A percentile compares a stretch with the other conserved stretches of the same genome.
Conservation (phyloP, 2,329 filamentous ascomycete species). For the Blastomyces parvus region DNA sequence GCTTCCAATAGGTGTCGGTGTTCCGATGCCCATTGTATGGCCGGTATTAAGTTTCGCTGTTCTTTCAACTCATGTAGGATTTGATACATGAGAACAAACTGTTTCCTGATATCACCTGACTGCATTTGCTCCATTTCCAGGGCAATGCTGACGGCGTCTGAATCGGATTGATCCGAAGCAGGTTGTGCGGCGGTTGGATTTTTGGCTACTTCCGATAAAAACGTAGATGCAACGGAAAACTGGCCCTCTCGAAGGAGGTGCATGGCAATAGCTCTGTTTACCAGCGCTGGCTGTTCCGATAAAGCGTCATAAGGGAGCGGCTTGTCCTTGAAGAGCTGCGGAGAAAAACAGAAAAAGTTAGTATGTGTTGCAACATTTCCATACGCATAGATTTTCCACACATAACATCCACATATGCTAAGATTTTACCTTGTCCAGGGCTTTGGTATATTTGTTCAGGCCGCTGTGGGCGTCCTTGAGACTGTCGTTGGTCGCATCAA, state of each 20-base stretch:
- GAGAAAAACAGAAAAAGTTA: slow-evolving; percentile 4
- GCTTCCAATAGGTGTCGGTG: slow-evolving; percentile 64
- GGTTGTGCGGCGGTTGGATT: slow-evolving; percentile 34
- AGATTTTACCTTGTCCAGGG: slow-evolving; percentile 62
- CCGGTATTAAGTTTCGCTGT: slow-evolving; percentile 62
- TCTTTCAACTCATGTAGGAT: slow-evolving; percentile 71
- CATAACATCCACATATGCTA: background rate
- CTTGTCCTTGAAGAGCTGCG: slow-evolving; percentile 56
- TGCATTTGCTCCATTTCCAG: slow-evolving; percentile 50
- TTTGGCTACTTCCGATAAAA: slow-evolving; percentile 60
- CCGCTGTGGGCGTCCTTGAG: slow-evolving; percentile 75
- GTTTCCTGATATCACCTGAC: slow-evolving; percentile 60
- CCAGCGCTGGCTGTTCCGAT: slow-evolving; percentile 61
- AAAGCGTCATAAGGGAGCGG: slow-evolving; percentile 70
- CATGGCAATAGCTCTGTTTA: slow-evolving; percentile 93
- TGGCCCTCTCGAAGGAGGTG: slow-evolving; percentile 90
- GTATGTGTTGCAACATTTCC: background rate
- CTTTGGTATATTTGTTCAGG: slow-evolving; percentile 74
- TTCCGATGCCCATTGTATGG: slow-evolving; percentile 73
- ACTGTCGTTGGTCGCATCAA: slow-evolving; percentile 70
- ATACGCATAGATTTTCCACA: background rate
- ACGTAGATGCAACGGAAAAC: slow-evolving; percentile 77
- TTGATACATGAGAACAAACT: slow-evolving; percentile 83
- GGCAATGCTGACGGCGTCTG: slow-evolving; percentile 34
- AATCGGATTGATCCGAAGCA: slow-evolving; percentile 22